These are phyloP conservation scores for Microthyrium microscopicum DNA, from an alignment of 2,329 filamentous ascomycete genomes.

Conservation along the genomic window DNA sequence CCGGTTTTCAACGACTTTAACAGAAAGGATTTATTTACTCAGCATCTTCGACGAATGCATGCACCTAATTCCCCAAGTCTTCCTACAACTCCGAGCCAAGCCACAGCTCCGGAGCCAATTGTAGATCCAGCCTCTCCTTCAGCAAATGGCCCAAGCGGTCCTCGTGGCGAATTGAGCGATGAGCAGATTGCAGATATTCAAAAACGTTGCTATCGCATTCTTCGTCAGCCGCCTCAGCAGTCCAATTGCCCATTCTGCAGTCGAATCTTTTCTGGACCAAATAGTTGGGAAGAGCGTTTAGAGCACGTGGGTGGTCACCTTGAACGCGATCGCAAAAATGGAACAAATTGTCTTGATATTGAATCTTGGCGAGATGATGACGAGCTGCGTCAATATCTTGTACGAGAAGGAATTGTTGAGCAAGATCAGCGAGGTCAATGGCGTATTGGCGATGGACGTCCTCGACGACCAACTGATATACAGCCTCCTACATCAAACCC, in stretches of 20 bases:
- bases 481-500: slow-evolving; percentile 6
- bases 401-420: slow-evolving; percentile 21
- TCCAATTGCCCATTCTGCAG: slow-evolving; percentile 51
- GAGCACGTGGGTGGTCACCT: slow-evolving; percentile 76
- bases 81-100: background rate
- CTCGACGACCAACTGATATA: slow-evolving; percentile 6
- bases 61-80: background rate
- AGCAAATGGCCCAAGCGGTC: slow-evolving; percentile 3
- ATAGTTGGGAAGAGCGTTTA: slow-evolving; percentile 67
- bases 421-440: slow-evolving; percentile 5
- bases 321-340: slow-evolving; percentile 35
- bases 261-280: slow-evolving; percentile 35
- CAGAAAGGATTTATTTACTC: slow-evolving; percentile 79
- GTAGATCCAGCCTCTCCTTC: background rate
- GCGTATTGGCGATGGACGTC: slow-evolving; percentile 7
- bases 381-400: slow-evolving; percentile 22
- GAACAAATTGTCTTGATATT: slow-evolving; percentile 10
- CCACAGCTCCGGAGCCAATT: background rate
- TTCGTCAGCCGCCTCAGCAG: slow-evolving; percentile 43
- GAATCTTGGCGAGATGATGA: slow-evolving; percentile 5
- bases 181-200: slow-evolving; percentile 39
- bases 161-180: no score
- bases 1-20: slow-evolving; percentile 51
- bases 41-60: slow-evolving; percentile 81
- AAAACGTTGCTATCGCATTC: slow-evolving; percentile 38